Conservation (phyloP, 805 yeast genomes). For the Candida manassasensis region DNA sequence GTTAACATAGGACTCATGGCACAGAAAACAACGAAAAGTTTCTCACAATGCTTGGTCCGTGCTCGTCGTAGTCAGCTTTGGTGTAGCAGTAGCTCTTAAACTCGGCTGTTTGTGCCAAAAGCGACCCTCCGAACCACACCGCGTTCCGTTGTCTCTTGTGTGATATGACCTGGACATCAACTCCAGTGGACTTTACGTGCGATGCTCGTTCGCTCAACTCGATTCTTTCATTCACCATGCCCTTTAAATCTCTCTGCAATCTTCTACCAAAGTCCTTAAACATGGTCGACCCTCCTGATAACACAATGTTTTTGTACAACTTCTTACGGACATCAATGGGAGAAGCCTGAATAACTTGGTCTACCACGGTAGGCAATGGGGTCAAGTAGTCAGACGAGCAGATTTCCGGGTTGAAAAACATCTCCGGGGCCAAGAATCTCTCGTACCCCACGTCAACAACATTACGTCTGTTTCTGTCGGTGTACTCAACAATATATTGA, state of each 20-base stretch:
- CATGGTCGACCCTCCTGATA: slow-evolving; percentile 98
- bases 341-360: slow-evolving; percentile 87
- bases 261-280: slow-evolving; percentile 97
- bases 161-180: slow-evolving; percentile 92
- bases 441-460: slow-evolving; percentile 94
- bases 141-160: slow-evolving; percentile 98
- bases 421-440: slow-evolving; percentile 97
- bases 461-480: slow-evolving; percentile 50
- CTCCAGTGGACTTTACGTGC: slow-evolving; percentile 82
- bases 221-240: slow-evolving; percentile 84
- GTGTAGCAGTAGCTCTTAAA: slow-evolving; percentile 96
- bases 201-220: slow-evolving; percentile 72
- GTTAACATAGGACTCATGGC: too few species aligned
- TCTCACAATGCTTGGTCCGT: slow-evolving; percentile 96
- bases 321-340: slow-evolving; percentile 99
- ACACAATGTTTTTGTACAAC: slow-evolving; percentile 88
- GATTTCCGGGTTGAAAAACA: slow-evolving; percentile 96
- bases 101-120: slow-evolving; percentile 95
- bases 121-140: slow-evolving; percentile 98
- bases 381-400: slow-evolving; percentile 92
- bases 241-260: slow-evolving; percentile 88
- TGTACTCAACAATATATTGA: slow-evolving; percentile 82
- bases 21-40: slow-evolving; percentile 92
- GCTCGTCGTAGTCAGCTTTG: slow-evolving; percentile 94
- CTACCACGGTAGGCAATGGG: slow-evolving; percentile 95